Evolutionary conservation across 2,329 filamentous ascomycete genomes (phyloP), one percentile per base, ranked within the genome.

Genomic region (Neopestalotiopsis sp.): DNA sequence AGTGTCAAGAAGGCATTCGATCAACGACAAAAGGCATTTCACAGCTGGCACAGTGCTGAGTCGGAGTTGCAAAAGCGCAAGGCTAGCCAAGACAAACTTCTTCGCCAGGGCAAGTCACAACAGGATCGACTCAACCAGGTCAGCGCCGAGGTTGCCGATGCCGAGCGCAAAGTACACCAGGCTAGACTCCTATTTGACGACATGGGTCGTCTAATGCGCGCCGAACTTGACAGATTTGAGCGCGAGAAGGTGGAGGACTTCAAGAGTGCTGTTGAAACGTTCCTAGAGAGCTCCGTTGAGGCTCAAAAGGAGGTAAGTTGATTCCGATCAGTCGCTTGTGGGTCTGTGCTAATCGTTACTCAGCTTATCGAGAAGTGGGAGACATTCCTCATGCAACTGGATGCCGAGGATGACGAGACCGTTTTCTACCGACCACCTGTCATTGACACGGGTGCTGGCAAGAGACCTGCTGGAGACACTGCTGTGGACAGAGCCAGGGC

Each of bases 171-270:
- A 79, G 94, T 97, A 1, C 94, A 98, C 79, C 94, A 97, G 79
- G 93, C 94, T 0, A 86, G 95, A 67, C 82, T 98, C 69, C 82
- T 98, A 61, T 99, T 99, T 76, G 96, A 99, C 73, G 96, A 99
- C 77, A 98, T 99, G 95, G 96, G 96, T 14, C 88, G 94, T 13
- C 83, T 98, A 77, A 96, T 99, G 94, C 90, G 94, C 70, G 87
- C 87, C 45, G 96, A 99, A 81, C 86, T 99, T 73, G 96, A 98
- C 76, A 88, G 95, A 20, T 99, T 99, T 77, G 96, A 99, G 83
- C 89, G 89, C 75, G 96, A 99, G 82, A 99, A 99, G 85, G 96
- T 99, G 3, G 96, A 99, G 79, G 96, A 99, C 79, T 99, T 99
- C 81, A 99, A 99, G 86, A 96, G 93, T 71, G 95, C 95, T 0